phyloP scores from a whole-genome alignment of 2,329 filamentous ascomycete genomes.

The Sclerotinia trifoliorum region DNA sequence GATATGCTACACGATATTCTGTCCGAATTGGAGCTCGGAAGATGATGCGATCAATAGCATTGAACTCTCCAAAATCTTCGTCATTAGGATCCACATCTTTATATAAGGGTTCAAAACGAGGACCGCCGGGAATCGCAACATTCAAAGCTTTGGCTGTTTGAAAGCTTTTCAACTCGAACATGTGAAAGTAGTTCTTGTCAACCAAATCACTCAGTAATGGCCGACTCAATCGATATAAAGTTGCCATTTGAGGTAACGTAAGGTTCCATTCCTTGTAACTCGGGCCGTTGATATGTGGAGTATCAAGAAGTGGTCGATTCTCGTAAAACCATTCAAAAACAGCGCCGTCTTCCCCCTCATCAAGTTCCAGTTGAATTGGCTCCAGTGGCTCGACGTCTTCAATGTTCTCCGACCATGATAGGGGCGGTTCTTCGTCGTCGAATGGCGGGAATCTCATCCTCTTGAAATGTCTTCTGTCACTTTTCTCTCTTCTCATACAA shows the following conservation, averaged over 20 bases:
- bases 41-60: slow-evolving; percentile 98
- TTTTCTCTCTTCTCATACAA: slow-evolving; percentile 96
- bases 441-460: slow-evolving; percentile 98
- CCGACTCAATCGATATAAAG: slow-evolving; percentile 85
- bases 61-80: slow-evolving; percentile 99
- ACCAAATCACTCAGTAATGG: slow-evolving; percentile 88
- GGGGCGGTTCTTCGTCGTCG: slow-evolving; percentile 94
- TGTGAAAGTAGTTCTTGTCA: slow-evolving; percentile 96
- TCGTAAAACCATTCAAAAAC: slow-evolving; percentile 99
- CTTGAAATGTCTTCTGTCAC: slow-evolving; percentile 93
- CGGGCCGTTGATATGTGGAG: slow-evolving; percentile 88
- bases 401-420: slow-evolving; percentile 98
- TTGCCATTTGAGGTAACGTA: slow-evolving; percentile 90
- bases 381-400: slow-evolving; percentile 97
- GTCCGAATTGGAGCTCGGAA: slow-evolving; percentile 94
- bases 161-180: slow-evolving; percentile 94
- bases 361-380: slow-evolving; percentile 97
- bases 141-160: slow-evolving; percentile 96
- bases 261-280: slow-evolving; percentile 98
- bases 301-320: slow-evolving; percentile 85
- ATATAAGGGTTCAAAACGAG: slow-evolving; percentile 93
- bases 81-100: slow-evolving; percentile 99
- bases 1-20: slow-evolving; percentile 92
- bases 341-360: slow-evolving; percentile 86
- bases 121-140: slow-evolving; percentile 94